These are phyloP conservation scores for Balansia obtecta DNA, from an alignment of 2,329 filamentous ascomycete genomes.

Conservation along the genomic window DNA sequence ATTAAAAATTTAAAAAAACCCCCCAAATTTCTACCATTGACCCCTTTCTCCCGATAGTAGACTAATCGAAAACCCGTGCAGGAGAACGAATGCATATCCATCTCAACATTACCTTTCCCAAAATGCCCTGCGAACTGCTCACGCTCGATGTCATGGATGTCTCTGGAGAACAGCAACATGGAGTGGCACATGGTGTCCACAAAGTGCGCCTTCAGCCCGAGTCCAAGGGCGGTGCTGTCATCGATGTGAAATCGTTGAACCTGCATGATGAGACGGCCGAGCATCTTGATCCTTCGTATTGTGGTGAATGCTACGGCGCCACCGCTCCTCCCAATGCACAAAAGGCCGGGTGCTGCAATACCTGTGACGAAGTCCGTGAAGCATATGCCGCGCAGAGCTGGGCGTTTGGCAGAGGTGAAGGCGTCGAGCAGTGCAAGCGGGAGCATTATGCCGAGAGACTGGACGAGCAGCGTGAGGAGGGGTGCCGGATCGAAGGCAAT, in stretches of 20 bases:
- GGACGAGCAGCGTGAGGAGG: conserved; percentile 78
- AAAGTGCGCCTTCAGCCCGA: conserved; percentile 72
- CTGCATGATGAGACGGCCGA: conserved; percentile 53
- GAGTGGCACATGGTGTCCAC: conserved; percentile 81
- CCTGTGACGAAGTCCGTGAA: conserved; percentile 91
- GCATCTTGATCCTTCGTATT: conserved; percentile 86
- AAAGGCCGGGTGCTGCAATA: conserved; percentile 91
- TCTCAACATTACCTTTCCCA: conserved; percentile 91
- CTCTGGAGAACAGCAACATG: conserved; percentile 90
- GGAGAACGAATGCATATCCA: conserved; percentile 99
- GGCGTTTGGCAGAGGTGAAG: conserved; percentile 87
- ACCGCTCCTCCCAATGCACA: conserved; percentile 53
- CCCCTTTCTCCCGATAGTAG: conserved; percentile 6
- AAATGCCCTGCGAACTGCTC: conserved; percentile 85
- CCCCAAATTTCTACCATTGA: too few species aligned
- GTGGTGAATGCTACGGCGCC: conserved; percentile 86
- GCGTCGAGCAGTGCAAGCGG: conserved; percentile 86
- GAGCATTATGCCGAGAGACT: conserved; percentile 89
- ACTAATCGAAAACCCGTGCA: conserved; percentile 22
- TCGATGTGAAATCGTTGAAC: conserved; percentile 56
- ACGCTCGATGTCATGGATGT: conserved; percentile 99
- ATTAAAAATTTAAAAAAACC: too few species aligned
- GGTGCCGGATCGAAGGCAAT: conserved; percentile 84
- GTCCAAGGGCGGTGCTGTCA: conserved; percentile 61
- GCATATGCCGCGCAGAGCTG: conserved; percentile 84